phyloP scores from a whole-genome alignment of 192 early-diverging fungal species.

The Coemansia furcata region DNA sequence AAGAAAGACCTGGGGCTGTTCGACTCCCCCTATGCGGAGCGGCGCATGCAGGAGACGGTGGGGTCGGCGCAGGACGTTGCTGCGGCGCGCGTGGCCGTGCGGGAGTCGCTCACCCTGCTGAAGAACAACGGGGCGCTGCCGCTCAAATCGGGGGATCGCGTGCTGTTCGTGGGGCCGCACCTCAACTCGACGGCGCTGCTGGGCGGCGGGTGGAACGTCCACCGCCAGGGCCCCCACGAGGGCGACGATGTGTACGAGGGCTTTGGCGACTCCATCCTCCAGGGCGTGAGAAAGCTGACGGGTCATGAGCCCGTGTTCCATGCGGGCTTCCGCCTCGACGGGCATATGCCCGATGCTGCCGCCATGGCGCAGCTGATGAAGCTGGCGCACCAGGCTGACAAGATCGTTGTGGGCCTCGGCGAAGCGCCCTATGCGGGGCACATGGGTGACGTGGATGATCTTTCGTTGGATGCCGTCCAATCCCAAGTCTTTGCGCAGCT shows the following conservation, averaged over 20 bases:
- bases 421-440: constrained; percentile 13
- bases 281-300: constrained; percentile 10
- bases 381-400: constrained; percentile 28
- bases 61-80: constrained; percentile 51
- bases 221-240: constrained; percentile 43
- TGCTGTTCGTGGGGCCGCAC: constrained; percentile 59
- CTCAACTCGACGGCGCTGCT: constrained; percentile 55
- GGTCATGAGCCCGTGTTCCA: constrained; percentile 10
- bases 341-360: neutral
- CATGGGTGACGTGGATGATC: constrained; percentile 7
- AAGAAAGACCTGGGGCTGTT: constrained; percentile 65
- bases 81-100: constrained; percentile 48
- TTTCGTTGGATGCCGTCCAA: constrained; percentile 32
- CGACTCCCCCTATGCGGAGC: constrained; percentile 42
- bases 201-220: constrained; percentile 57
- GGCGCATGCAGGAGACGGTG: constrained; percentile 29
- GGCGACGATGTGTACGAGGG: constrained; percentile 29
- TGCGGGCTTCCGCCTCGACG: constrained; percentile 18
- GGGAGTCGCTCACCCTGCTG: constrained; percentile 60
- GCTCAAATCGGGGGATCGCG: constrained; percentile 36
- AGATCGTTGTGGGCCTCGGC: constrained; percentile 41
- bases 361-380: constrained; percentile 5
- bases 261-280: constrained; percentile 22
- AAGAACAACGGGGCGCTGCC: constrained; percentile 57
- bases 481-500: constrained; percentile 31